Conservation (phyloP, 768 basidiomycete species). For the Amanita thiersii region DNA sequence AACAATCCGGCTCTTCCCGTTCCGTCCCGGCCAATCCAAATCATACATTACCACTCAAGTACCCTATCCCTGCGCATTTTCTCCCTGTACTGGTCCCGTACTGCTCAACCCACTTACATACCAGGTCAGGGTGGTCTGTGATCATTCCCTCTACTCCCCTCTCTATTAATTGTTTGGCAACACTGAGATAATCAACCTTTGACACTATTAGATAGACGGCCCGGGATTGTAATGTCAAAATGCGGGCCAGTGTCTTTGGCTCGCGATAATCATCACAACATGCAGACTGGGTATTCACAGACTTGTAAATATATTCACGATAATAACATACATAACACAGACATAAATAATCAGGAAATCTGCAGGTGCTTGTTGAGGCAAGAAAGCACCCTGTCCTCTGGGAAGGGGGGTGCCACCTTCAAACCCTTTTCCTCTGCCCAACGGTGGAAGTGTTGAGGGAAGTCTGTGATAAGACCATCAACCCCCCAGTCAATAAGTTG, state of each 20-base stretch:
- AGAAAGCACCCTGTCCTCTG: conserved; percentile 49
- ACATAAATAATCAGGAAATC: conserved; percentile 12
- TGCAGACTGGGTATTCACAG: too few species aligned
- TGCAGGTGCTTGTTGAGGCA: conserved; percentile 53
- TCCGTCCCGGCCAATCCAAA: conserved; percentile 34
- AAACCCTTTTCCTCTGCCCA: conserved; percentile 46
- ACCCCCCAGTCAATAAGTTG: conserved; percentile 51
- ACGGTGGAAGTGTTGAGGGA: conserved; percentile 51
- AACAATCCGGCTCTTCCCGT: conserved; percentile 18
- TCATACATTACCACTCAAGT: conserved; percentile 35
- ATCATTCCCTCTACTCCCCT: conserved; percentile 72
- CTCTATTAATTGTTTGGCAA: conserved; percentile 49
- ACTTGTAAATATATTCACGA: background rate
- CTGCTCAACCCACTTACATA: conserved; percentile 51
- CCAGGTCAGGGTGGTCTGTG: conserved; percentile 58
- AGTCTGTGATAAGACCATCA: conserved; percentile 78
- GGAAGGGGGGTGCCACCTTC: conserved; percentile 46
- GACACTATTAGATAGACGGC: too few species aligned
- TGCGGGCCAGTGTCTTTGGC: too few species aligned
- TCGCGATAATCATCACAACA: too few species aligned
- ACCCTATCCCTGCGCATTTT: conserved; percentile 51
- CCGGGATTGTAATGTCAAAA: too few species aligned
- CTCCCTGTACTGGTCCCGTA: conserved; percentile 45
- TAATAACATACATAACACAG: background rate
- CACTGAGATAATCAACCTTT: conserved; percentile 55